Evolutionary conservation across 1,284 basidiomycete genomes (phyloP).

Genomic region (Apiotrichum mycotoxinovorans): DNA sequence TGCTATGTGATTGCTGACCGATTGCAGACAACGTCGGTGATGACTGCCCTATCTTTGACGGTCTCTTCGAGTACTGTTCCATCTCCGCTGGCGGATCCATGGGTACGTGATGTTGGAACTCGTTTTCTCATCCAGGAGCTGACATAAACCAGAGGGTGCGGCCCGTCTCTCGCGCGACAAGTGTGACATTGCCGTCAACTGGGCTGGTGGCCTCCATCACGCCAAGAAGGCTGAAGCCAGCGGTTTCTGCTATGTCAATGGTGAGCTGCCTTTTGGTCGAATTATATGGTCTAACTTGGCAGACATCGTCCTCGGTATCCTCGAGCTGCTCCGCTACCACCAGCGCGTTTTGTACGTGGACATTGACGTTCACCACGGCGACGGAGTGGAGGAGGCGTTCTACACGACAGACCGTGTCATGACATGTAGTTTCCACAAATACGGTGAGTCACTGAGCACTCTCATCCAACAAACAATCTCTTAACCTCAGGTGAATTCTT

Average conservation of each 20-base stretch:
- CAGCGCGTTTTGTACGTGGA: conserved; percentile 95
- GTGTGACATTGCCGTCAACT: conserved; percentile 97
- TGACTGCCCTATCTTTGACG: conserved; percentile 98
- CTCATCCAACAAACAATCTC: background rate
- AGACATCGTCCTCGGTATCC: conserved; percentile 93
- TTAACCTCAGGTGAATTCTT: conserved; percentile 64
- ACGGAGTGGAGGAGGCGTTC: conserved; percentile 99
- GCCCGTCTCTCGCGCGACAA: conserved; percentile 92
- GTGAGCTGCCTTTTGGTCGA: conserved; percentile 52
- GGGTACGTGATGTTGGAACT: conserved; percentile 60
- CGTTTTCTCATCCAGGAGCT: background rate
- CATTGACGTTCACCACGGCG: conserved; percentile 98
- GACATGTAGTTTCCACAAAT: conserved; percentile 98
- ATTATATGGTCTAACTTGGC: background rate
- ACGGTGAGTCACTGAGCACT: conserved; percentile 56
- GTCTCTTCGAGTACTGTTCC: conserved; percentile 95
- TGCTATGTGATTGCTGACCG: conserved; percentile 1
- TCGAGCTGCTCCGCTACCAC: conserved; percentile 92
- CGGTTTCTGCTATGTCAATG: conserved; percentile 98
- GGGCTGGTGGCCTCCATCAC: conserved; percentile 97
- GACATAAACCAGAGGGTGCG: conserved; percentile 60
- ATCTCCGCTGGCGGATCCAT: conserved; percentile 98
- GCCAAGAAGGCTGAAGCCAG: conserved; percentile 98
- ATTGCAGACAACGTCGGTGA: conserved; percentile 77
- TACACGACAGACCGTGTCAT: conserved; percentile 99